Base-by-base conservation (phyloP, 1,284 basidiomycete genomes). In the Inonotus hispidus region DNA sequence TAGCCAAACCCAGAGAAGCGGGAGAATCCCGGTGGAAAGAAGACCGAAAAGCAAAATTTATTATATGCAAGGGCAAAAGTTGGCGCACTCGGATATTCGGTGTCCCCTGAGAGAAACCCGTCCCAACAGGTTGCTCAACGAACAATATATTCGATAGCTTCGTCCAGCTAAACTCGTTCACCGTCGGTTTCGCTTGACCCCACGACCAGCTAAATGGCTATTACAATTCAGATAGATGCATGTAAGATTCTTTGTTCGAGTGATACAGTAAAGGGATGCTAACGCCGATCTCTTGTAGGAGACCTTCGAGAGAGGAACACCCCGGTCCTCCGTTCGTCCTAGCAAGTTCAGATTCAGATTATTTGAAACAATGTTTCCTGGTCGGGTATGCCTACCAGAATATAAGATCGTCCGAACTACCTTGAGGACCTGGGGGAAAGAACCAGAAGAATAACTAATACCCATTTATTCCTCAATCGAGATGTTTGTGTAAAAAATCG, bases 51-150 rank as follows among this genome's bases (percentile, higher is more conserved):
- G n/a, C n/a, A n/a, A n/a, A n/a, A n/a, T n/a, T n/a, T n/a, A n/a
- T n/a, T n/a, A n/a, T n/a, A n/a, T n/a, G n/a, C n/a, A n/a, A n/a
- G n/a, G n/a, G n/a, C 38, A 39, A 6, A n/a, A 2, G 38, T 6
- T n/a, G 3, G n/a, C 41, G 47, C 29, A 85, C 85, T 60, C 67
- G 75, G 61, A 86, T 85, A 62, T 85, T 82, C 1, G 88, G 87
- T 7, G 67, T 78, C 4, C 92, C 92, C 65, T 85, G 84, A 0
- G 87, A 87, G 70, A 87, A 93, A 1, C 92, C 92, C 0, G 89
- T 92, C 6, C 89, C 88, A 27, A 92, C 84, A 0, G 92, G 92
- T 67, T 94, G 92, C 68, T 95, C 91, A 5, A 93, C 81, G 79
- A 82, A 93, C 14, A 93, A 73, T n/a, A 92, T 75, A 63, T 85